Base-by-base conservation (phyloP, 257 asterid species). In the Salvia splendens region DNA sequence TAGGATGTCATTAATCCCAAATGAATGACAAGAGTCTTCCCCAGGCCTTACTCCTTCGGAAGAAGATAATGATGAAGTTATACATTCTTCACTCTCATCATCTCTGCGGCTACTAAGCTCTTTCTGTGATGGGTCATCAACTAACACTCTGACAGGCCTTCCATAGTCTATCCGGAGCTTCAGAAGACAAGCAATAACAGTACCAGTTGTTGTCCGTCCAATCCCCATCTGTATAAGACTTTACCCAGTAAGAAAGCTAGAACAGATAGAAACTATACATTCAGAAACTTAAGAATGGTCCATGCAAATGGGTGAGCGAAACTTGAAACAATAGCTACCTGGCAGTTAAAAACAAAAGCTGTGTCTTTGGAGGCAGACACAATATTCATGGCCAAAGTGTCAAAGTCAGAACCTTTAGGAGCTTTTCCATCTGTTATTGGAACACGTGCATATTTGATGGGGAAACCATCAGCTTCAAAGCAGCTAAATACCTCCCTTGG, bases 381-480 rank as follows among this genome's bases (percentile, higher is more conserved):
- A 67, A 93, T 86, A 77, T 89, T 93, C 83, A 54, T 72, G 40
- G 95, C 85, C 70, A 93, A 78, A 38, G 82, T 84, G 80, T 93
- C 97, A 63, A 93, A 87, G 76, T 89, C 97, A 7, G 98, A 93
- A 80, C 95, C 87, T 80, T 86, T 93, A n/a, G 96, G 98, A 74
- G 98, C 98, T 85, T 93, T 93, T 73, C 98, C 98, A 80, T 93
- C 98, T 65, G 98, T 92, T 70, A 89, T 92, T 4, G 98, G 98
- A 63, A 92, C 95, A 74, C 98, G 98, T 3, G 98, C 97, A 81
- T 92, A 92, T 71, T 85, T 87, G 70, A 92, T 85, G 69, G 93
- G 97, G 79, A 83, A 88, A 56, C 97, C 94, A 73, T 88, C 89
- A 72, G 79, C 83, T 82, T 86, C 87, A 67, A 92, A 84, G 75